Conservation (phyloP, 2,329 filamentous ascomycete genomes). For the Scedosporium minutisporum region DNA sequence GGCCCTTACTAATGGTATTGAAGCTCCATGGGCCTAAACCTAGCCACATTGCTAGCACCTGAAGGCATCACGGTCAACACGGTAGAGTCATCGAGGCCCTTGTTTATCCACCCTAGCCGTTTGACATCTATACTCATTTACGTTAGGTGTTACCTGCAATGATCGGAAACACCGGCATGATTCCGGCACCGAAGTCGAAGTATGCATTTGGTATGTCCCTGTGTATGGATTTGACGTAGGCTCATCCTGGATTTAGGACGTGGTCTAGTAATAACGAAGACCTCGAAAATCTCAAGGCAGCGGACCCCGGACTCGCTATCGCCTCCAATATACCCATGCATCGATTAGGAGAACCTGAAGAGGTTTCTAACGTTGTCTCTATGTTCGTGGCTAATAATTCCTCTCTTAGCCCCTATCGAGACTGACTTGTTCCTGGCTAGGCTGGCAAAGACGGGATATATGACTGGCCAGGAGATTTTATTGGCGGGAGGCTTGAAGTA, state of each 20-base stretch:
- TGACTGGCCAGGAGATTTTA: constrained; percentile 19
- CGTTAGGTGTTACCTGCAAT: constrained; percentile 23
- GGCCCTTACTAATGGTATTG: not conserved
- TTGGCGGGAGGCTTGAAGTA: constrained; percentile 17
- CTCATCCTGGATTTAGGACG: not conserved
- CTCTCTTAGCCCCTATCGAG: constrained; percentile 15
- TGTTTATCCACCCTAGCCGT: not conserved
- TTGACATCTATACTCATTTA: not conserved
- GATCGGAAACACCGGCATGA: constrained; percentile 26
- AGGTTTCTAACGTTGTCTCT: constrained; percentile 20
- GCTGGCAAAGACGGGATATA: constrained; percentile 19
- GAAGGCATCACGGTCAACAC: constrained; percentile 25
- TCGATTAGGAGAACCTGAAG: constrained; percentile 22
- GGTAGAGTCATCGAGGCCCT: constrained; percentile 12
- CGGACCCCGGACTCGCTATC: constrained; percentile 24
- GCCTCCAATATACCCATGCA: constrained; percentile 23
- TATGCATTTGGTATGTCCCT: constrained; percentile 6
- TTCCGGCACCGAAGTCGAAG: constrained; percentile 20
- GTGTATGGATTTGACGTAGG: not conserved
- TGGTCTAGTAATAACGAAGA: constrained; percentile 10
- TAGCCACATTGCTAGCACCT: constrained; percentile 21
- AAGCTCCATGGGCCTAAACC: constrained; percentile 25
- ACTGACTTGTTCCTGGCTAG: constrained; percentile 13
- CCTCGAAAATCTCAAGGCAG: constrained; percentile 18
- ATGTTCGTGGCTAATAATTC: not conserved